Evolutionary conservation across 768 basidiomycete genomes (phyloP).

Genomic region (Podaxis mareebaensis): DNA sequence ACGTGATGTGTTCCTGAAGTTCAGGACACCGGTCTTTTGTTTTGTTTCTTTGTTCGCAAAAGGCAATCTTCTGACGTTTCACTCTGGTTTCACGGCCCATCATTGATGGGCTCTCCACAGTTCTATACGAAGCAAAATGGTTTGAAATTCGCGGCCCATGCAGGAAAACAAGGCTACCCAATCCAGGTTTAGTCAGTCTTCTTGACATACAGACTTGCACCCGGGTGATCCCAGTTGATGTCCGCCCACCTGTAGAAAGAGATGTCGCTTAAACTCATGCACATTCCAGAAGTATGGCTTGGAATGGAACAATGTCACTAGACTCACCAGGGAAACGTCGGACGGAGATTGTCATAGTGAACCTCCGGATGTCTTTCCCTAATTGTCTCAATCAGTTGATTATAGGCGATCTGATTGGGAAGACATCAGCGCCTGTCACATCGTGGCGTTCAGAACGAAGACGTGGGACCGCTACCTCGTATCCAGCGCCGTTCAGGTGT

Average conservation of each 20-base stretch:
- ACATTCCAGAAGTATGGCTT: conserved; percentile 10
- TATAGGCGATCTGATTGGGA: conserved; percentile 59
- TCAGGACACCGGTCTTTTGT: conserved; percentile 8
- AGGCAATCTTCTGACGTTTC: conserved; percentile 7
- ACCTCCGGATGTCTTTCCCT: conserved; percentile 63
- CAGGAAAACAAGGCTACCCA: not conserved
- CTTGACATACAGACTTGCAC: conserved; percentile 22
- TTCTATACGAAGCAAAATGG: not conserved
- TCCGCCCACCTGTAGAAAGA: conserved; percentile 35
- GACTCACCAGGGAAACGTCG: conserved; percentile 63
- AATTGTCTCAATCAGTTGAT: conserved; percentile 61
- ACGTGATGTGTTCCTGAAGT: conserved; percentile 41
- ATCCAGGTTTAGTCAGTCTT: conserved; percentile 10
- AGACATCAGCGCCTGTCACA: conserved; percentile 6
- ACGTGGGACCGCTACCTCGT: conserved; percentile 49
- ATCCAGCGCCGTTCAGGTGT: conserved; percentile 77
- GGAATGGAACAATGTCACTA: conserved; percentile 1
- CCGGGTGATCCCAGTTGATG: conserved; percentile 32
- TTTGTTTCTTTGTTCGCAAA: conserved; percentile 16
- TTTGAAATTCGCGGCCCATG: not conserved
- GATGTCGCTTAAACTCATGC: conserved; percentile 4
- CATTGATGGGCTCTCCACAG: not conserved
- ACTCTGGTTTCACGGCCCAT: not conserved
- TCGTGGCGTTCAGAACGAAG: conserved; percentile 1
- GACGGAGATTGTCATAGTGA: conserved; percentile 59